Evolutionary conservation across 2,329 filamentous ascomycete genomes (phyloP), one percentile per base, ranked within the genome.

Genomic region (Calycina herbarum): DNA sequence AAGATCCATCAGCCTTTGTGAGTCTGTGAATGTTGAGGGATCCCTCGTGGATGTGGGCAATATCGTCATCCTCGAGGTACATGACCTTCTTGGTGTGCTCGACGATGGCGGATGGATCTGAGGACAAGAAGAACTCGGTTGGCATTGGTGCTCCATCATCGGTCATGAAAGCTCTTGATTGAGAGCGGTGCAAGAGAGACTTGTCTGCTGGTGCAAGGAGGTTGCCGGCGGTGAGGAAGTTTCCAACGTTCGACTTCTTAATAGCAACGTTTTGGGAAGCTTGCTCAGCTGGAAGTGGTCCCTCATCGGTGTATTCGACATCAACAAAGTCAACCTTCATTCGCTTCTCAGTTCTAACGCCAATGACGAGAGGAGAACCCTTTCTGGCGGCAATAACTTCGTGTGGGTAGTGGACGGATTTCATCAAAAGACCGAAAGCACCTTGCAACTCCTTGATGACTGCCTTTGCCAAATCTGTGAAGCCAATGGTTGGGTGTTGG

Each of bases 251-350:
- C 65, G 87, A 86, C 84, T 97, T 98, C 89, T 97, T 98, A 75
- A 98, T 84, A 66, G 95, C 95, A 68, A 93, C 93, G 78, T 97
- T 98, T 83, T 99, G 95, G 67, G 94, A 94, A 68, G 95, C 95
- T 71, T 89, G 89, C 86, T 99, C 95, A 63, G 95, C 95, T 45
- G 95, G 90, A 68, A 99, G 90, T 72, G 91, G 86, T 72, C 83
- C 84, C 75, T 89, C 89, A 74, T 97, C 93, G 61, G 90, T 91
- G 79, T 94, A 98, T 82, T 99, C 95, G 68, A 99, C 95, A 78
- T 99, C 95, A 78, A 99, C 95, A 76, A 99, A 99, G 83, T 99
- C 95, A 69, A 99, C 95, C 90, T 98, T 99, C 95, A 99, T 98
- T 83, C 96, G 96, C 85, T 91, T 96, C 81, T 93, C 86, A 64